Evolutionary conservation across 2,329 filamentous ascomycete species (phyloP).

Genomic region (Corinectria fuckeliana): DNA sequence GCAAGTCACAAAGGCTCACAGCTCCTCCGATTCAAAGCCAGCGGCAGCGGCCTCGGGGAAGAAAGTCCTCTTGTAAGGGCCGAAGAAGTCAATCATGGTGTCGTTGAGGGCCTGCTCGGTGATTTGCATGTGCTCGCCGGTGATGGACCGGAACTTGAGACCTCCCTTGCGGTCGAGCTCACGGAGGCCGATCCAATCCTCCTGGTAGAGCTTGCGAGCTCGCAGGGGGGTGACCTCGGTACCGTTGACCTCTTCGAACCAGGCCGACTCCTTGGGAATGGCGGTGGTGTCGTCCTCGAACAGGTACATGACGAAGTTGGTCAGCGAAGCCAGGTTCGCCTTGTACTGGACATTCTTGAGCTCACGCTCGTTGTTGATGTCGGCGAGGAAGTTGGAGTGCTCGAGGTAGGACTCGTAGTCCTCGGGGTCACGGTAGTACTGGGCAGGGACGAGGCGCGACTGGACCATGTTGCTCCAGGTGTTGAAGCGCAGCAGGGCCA

Average conservation of each 20-base stretch:
- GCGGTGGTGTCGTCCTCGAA: slow-evolving; percentile 88
- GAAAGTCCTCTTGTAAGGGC: slow-evolving; percentile 54
- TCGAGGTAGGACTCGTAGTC: slow-evolving; percentile 75
- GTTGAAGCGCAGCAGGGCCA: slow-evolving; percentile 78
- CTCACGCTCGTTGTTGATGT: slow-evolving; percentile 91
- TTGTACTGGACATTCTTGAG: slow-evolving; percentile 78
- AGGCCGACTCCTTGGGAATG: slow-evolving; percentile 87
- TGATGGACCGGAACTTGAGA: slow-evolving; percentile 74
- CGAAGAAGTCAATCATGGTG: slow-evolving; percentile 72
- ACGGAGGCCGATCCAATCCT: slow-evolving; percentile 93
- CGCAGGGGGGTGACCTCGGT: slow-evolving; percentile 71
- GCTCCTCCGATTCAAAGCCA: slow-evolving; percentile 42
- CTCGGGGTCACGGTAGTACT: slow-evolving; percentile 82
- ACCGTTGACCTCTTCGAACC: slow-evolving; percentile 87
- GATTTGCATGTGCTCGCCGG: slow-evolving; percentile 86
- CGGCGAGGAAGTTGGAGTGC: slow-evolving; percentile 86
- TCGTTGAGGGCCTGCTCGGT: slow-evolving; percentile 68
- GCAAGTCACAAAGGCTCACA: slow-evolving; percentile 39
- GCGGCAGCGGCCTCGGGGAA: slow-evolving; percentile 26
- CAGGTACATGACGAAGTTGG: slow-evolving; percentile 86
- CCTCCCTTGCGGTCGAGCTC: slow-evolving; percentile 79
- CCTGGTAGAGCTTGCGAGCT: slow-evolving; percentile 76
- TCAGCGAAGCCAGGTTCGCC: slow-evolving; percentile 70
- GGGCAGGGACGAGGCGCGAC: slow-evolving; percentile 82
- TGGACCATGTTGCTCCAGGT: slow-evolving; percentile 85